Percentiles rank a stretch among this genome's conserved stretches.
Conservation (phyloP, 2,329 filamentous ascomycete species). For the Neurospora sp. region DNA sequence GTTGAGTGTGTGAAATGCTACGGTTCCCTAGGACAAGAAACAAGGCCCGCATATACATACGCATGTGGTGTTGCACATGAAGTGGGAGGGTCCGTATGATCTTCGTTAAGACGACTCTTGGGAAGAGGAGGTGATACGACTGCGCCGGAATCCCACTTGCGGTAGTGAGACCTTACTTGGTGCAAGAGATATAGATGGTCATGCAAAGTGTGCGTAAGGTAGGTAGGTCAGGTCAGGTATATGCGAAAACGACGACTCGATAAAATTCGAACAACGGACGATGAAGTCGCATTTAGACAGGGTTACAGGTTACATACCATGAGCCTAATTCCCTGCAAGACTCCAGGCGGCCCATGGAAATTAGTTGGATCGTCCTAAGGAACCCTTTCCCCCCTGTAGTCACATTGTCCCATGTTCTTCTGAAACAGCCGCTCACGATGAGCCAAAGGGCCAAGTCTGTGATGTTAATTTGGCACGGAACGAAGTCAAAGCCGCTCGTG, state of each 20-base stretch:
- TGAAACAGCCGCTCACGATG: not conserved
- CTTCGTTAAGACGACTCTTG: not conserved
- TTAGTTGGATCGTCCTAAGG: not conserved
- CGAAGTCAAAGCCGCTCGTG: not conserved
- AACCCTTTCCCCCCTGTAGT: not conserved
- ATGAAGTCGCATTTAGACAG: not conserved
- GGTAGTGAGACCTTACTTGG: not conserved
- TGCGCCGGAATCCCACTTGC: not conserved
- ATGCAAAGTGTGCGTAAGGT: not conserved
- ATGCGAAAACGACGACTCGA: not conserved
- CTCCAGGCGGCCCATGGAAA: not conserved
- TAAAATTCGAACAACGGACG: not conserved
- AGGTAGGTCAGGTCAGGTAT: not conserved
- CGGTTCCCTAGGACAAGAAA: constrained; percentile 6
- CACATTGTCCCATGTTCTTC: not conserved
- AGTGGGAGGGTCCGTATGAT: constrained; percentile 9
- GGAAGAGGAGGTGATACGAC: not conserved
- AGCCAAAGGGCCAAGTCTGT: not conserved
- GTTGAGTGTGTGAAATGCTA: not conserved
- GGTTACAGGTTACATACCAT: not conserved
- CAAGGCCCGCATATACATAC: constrained; percentile 14
- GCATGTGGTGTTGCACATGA: constrained; percentile 19
- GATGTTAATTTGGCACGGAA: not conserved
- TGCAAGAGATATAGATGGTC: not conserved
- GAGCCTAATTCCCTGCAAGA: not conserved